Evolutionary conservation across 306 rosid genomes (phyloP), one percentile per base, ranked within the genome.

Genomic region (Cucumis melo): DNA sequence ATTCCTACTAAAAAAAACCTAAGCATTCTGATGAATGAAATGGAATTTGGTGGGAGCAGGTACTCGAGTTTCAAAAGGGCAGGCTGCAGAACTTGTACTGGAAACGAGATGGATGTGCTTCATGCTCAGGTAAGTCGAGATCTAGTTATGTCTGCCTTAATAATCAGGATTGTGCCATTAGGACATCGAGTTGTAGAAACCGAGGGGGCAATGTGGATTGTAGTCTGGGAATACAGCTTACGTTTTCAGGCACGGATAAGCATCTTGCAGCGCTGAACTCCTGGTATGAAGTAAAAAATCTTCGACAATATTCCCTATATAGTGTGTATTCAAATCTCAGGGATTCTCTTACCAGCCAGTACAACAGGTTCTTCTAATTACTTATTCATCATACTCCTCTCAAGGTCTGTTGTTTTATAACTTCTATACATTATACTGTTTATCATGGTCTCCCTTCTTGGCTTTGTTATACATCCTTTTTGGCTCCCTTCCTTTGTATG

Each of bases 171-270:
- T 90, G 95, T 57, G 92, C 90, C 16, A 86, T 90, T 75, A 85
- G 66, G 76, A 85, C 80, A 81, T 83, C 90, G 9, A 80, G 80
- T 67, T 88, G 95, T 71, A 83, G 87, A 76, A 85, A 85, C 48
- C 57, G 86, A 64, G 92, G 95, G 77, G 92, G 95, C 39, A 58
- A 86, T 15, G 89, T 85, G 24, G 95, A 90, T 82, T 90, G 95
- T 61, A 86, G 92, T 80, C 85, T 90, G 34, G 90, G 92, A 58
- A 88, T 90, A 53, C 95, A 90, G 59, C 77, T 84, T 17, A 87
- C 90, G 0, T 90, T 90, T 81, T 90, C 92, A 12, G 95, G 95
- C 14, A 90, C 95, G 32, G 90, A 90, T 78, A 90, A 85, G 81
- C 90, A 90, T 79, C 89, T 90, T 42, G 56, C 80, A 10, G 92